Evolutionary conservation across 2,329 filamentous ascomycete species (phyloP).

Genomic region (Zymoseptoria passerinii): DNA sequence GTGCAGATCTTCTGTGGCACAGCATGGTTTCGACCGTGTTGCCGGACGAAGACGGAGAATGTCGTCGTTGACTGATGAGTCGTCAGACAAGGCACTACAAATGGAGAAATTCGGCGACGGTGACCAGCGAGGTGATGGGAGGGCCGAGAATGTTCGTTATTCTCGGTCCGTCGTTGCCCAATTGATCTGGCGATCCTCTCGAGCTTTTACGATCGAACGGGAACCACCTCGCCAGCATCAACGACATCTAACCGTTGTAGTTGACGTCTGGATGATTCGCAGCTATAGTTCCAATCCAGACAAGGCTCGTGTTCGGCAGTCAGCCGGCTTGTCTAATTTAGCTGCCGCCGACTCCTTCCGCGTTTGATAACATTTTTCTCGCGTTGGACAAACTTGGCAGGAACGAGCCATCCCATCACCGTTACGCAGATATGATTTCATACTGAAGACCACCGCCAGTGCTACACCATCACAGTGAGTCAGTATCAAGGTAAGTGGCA

Average conservation of each 20-base stretch:
- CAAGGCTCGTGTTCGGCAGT: too few relatives aligned
- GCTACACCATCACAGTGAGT: neutral
- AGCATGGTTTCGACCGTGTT: neutral
- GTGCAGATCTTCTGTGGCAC: neutral
- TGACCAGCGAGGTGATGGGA: neutral
- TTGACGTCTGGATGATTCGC: neutral
- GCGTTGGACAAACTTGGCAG: neutral
- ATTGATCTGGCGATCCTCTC: too few relatives aligned
- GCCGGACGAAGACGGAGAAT: neutral
- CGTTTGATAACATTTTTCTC: too few relatives aligned
- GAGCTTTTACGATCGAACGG: too few relatives aligned
- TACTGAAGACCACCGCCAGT: neutral
- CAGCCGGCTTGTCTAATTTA: too few relatives aligned
- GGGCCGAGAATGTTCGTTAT: neutral
- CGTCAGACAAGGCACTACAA: neutral
- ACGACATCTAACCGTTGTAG: neutral
- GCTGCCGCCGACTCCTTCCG: too few relatives aligned
- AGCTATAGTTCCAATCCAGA: neutral
- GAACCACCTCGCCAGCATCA: too few relatives aligned
- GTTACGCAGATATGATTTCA: neutral
- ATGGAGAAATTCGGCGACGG: too few relatives aligned
- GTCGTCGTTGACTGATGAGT: neutral
- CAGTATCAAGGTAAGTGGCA: neutral
- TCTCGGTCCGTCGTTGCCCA: neutral
- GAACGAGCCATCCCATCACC: neutral